These are phyloP conservation scores for Peterozyma xylosa DNA, from an alignment of 805 yeast genomes.

Conservation along the genomic window DNA sequence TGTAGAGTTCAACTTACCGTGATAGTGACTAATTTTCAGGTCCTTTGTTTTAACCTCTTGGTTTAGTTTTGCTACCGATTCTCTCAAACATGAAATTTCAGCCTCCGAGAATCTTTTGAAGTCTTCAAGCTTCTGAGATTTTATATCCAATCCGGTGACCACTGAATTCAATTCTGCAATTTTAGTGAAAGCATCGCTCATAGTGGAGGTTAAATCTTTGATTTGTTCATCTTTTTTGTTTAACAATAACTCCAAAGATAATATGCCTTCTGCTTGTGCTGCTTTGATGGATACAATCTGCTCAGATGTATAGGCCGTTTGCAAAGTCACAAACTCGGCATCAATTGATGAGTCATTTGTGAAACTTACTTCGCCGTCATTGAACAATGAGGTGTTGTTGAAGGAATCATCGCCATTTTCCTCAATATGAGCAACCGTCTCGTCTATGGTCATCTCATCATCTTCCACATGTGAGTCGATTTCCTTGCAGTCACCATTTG, in stretches of 20 bases:
- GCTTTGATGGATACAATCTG: too few species aligned
- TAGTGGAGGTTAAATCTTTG: conserved; percentile 3
- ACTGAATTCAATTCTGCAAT: conserved; percentile 3
- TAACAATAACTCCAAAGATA: too few species aligned
- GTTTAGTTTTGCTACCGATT: conserved; percentile 5
- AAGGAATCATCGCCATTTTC: too few species aligned
- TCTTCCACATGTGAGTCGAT: too few species aligned
- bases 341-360: too few species aligned
- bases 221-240: not conserved
- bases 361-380: too few species aligned
- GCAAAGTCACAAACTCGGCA: too few species aligned
- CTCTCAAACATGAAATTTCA: conserved; percentile 14
- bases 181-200: conserved; percentile 5
- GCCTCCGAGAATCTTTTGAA: conserved; percentile 11
- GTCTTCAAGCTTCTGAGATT: conserved; percentile 11
- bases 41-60: conserved; percentile 9
- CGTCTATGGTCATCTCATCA: too few species aligned
- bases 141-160: conserved; percentile 7
- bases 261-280: too few species aligned
- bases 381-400: too few species aligned
- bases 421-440: too few species aligned
- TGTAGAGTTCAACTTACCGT: conserved; percentile 11
- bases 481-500: too few species aligned
- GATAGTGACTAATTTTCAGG: conserved; percentile 8
- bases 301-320: not conserved